Evolutionary conservation across 2,329 filamentous ascomycete genomes (phyloP).

Genomic region (Hymenoscyphus occultus): DNA sequence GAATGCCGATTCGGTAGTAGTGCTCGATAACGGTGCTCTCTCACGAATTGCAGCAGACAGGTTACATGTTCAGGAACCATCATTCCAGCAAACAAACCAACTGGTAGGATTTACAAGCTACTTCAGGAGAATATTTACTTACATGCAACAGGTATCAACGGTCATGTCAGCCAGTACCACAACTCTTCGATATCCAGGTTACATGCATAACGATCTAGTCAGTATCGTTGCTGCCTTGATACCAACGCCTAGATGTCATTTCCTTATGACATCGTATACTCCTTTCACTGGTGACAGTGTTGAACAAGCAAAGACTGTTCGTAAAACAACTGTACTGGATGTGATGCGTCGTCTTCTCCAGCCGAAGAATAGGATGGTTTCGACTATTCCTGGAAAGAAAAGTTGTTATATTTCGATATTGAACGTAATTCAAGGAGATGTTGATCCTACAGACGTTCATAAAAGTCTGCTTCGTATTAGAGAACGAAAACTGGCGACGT

Average conservation of each 20-base stretch:
- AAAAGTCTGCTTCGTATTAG: conserved; percentile 96
- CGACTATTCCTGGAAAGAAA: conserved; percentile 89
- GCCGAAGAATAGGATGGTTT: conserved; percentile 99
- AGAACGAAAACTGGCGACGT: conserved; percentile 88
- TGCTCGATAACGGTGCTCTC: conserved; percentile 91
- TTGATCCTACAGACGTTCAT: conserved; percentile 96
- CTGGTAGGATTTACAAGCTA: conserved; percentile 52
- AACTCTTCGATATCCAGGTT: conserved; percentile 92
- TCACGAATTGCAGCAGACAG: conserved; percentile 92
- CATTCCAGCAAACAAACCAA: conserved; percentile 96
- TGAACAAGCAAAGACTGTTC: conserved; percentile 93
- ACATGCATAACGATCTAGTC: conserved; percentile 99
- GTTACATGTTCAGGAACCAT: conserved; percentile 91
- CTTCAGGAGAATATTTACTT: conserved; percentile 16
- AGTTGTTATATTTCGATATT: conserved; percentile 99
- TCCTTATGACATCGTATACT: conserved; percentile 97
- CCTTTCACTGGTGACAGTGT: conserved; percentile 96
- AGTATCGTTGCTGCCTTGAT: conserved; percentile 95
- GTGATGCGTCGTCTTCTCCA: conserved; percentile 95
- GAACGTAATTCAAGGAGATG: conserved; percentile 98
- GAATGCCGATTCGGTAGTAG: conserved; percentile 96
- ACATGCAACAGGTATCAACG: conserved; percentile 67
- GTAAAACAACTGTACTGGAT: conserved; percentile 95
- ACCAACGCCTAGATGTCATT: conserved; percentile 93
- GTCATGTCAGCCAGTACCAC: conserved; percentile 99